Base-by-base conservation (phyloP, 257 asterid genomes). In the Petunia secreta region DNA sequence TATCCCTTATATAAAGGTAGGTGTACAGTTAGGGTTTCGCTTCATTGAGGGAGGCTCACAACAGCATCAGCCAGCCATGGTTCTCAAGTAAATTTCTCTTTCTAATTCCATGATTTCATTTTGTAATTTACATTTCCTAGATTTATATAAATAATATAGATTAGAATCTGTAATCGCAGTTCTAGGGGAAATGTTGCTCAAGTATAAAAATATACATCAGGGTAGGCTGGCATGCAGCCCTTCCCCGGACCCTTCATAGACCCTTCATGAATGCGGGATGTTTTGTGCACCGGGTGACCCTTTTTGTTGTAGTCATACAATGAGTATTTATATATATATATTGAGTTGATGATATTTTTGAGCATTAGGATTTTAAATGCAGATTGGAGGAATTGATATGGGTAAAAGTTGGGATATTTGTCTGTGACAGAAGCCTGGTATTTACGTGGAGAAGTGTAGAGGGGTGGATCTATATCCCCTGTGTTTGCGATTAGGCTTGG, bases 41-140 rank as follows among this genome's bases (percentile, higher is more conserved):
- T 52, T 52, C 15, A 8, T 52, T 15, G 15, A 10, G 77, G 60
- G 48, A 11, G 77, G 77, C 43, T 10, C 44, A 60, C 60, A 5
- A 71, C 77, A 71, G 34, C 60, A 71, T 71, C 77, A 71, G 50
- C 25, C 25, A 25, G 25, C 60, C 60, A 71, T 71, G 77, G 77
- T 71, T 71, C 77, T 71, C 77, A 64, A 64, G 73, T 64, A 64
- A 64, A 1, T 1, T 10, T 71, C 1, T 15, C 6, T 40, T 66
- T 41, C 14, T 0, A 52, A 1, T 43, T 41, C 38, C 40, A 44
- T 71, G 41, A 5, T 5, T 71, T 71, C 0, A 25, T 71, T 46
- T 1, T 0, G 34, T 48, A 4, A 9, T 52, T 52, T 43, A 34
- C 59, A 34, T 4, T 46, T 46, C 6, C 0, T 68, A 16, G 9